Percentiles rank a stretch among this genome's conserved stretches.
These are phyloP conservation scores for Naematelia encephala DNA, from an alignment of 768 basidiomycete genomes.

Conservation along the genomic window DNA sequence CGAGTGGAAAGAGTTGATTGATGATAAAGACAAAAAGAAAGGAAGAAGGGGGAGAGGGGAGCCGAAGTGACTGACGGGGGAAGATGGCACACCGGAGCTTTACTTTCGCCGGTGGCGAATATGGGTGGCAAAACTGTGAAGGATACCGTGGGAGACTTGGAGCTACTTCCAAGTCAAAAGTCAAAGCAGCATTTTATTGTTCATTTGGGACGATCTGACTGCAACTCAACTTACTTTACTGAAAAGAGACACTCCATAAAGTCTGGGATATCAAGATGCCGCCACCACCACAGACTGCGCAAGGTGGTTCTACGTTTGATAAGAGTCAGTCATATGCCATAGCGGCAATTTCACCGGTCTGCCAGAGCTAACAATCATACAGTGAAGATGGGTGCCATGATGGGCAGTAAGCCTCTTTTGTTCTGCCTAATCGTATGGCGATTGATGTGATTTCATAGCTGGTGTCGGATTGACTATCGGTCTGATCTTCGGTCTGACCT, in stretches of 20 bases:
- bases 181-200: too few species aligned
- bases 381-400: slow-evolving; percentile 51
- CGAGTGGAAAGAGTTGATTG: not conserved
- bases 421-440: not conserved
- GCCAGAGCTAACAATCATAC: slow-evolving; percentile 1
- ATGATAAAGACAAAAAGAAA: not conserved
- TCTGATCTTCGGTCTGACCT: slow-evolving; percentile 93
- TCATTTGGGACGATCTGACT: too few species aligned
- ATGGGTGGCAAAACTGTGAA: slow-evolving; percentile 3
- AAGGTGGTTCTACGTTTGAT: slow-evolving; percentile 44
- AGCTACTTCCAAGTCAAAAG: not conserved
- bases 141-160: not conserved
- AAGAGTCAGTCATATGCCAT: slow-evolving; percentile 39
- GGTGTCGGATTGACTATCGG: slow-evolving; percentile 95
- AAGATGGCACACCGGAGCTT: not conserved
- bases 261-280: slow-evolving; percentile 48
- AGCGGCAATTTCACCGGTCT: not conserved
- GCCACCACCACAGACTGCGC: slow-evolving; percentile 45
- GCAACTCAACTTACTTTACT: too few species aligned
- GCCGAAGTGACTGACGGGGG: not conserved
- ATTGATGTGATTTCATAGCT: slow-evolving; percentile 50
- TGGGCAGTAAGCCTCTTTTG: slow-evolving; percentile 45
- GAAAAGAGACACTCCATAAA: too few species aligned
- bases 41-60: not conserved
- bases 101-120: not conserved